phyloP scores from a whole-genome alignment of 2,329 filamentous ascomycete genomes.

The Juglanconis oblonga region DNA sequence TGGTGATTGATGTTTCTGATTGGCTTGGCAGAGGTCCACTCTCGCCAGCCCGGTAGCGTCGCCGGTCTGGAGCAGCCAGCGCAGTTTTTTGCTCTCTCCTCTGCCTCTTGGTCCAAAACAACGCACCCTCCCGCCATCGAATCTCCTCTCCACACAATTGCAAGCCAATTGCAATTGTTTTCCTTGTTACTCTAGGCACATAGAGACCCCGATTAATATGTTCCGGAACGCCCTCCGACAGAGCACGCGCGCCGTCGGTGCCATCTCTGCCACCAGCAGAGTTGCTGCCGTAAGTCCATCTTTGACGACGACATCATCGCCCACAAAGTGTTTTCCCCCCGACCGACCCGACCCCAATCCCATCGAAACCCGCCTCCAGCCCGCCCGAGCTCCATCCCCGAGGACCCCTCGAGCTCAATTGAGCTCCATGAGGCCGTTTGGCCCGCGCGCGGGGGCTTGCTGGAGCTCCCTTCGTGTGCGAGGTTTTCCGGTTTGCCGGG shows the following conservation, averaged over 20 bases:
- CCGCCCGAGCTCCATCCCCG: constrained; percentile 32
- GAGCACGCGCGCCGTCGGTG: constrained; percentile 91
- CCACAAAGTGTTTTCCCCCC: constrained; percentile 28
- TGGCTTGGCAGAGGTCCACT: constrained; percentile 14
- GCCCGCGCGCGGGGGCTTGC: constrained; percentile 29
- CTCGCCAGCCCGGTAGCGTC: not conserved
- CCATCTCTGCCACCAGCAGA: constrained; percentile 88
- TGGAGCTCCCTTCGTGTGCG: constrained; percentile 32
- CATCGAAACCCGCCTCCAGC: constrained; percentile 42
- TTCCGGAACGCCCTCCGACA: constrained; percentile 98
- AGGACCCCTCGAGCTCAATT: constrained; percentile 34
- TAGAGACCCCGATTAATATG: constrained; percentile 65
- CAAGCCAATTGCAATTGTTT: constrained; percentile 60
- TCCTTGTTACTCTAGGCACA: constrained; percentile 47
- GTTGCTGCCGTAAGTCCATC: constrained; percentile 85
- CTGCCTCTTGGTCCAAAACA: constrained; percentile 18
- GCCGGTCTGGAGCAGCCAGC: constrained; percentile 2
- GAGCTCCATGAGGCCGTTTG: constrained; percentile 29
- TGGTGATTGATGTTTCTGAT: constrained; percentile 10
- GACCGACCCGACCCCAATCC: constrained; percentile 39
- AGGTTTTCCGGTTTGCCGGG: constrained; percentile 27
- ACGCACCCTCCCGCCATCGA: constrained; percentile 43
- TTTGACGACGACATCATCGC: constrained; percentile 12
- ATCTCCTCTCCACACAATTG: constrained; percentile 64
- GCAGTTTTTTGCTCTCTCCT: constrained; percentile 20